Evolutionary conservation across 306 rosid genomes (phyloP), one percentile per base, ranked within the genome.

Genomic region (Quillaja saponaria): DNA sequence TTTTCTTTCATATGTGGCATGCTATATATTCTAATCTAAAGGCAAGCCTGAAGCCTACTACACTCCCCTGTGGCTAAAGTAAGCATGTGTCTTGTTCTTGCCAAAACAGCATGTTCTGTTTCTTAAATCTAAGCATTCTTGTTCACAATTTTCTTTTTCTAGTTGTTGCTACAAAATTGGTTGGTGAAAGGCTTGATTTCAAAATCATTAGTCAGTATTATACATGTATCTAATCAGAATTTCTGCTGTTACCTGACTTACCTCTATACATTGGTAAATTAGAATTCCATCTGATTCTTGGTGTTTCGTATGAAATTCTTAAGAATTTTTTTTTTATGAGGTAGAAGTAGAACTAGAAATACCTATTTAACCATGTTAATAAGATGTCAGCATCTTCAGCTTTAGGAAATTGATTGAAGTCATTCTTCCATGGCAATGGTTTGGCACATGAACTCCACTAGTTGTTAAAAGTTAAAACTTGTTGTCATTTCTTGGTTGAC

Each of bases 401-500:
- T 25, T 25, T 25, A 4, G 4, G 31, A 25, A 25, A 25, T 25
- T 25, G 31, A 25, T 25, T 25, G 31, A 25, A 25, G 31, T 25
- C 31, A 25, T 25, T 25, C 31, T 25, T 25, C 31, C 4, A 25
- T 25, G 2, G 14, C 14, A 10, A 5, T 39, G 35, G 21, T 25
- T 65, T 42, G 18, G n/a, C 9, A 11, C 55, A 25, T 48, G 47
- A 39, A 56, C 49, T 48, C 17, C 49, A 31, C 58, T 66, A 46
- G 49, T 48, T 35, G 39, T 34, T n/a, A n/a, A n/a, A n/a, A n/a
- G n/a, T n/a, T n/a, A 25, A 51, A 67, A 41, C 76, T 75, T 49
- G 69, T 11, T 13, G 17, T 15, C n/a, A 58, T 45, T 57, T 55
- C 53, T 66, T 60, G 70, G 51, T 42, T 58, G 66, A 68, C 80